Conservation (phyloP, 2,329 filamentous ascomycete genomes). For the Diaporthe nobilis region DNA sequence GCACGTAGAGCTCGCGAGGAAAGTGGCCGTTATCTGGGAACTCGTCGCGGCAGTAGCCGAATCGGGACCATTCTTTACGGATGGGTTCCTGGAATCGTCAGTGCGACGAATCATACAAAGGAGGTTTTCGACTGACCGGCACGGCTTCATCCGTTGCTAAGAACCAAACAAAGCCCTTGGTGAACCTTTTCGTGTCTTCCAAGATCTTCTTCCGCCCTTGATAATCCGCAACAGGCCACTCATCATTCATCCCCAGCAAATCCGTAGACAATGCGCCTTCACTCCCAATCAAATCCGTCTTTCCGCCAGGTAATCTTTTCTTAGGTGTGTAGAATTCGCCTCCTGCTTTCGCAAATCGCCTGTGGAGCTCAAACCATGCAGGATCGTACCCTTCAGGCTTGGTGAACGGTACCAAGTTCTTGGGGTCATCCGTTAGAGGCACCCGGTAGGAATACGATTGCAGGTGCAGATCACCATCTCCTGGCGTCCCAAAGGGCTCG, state of each 20-base stretch:
- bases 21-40: constrained; percentile 48
- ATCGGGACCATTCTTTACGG: constrained; percentile 43
- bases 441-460: constrained; percentile 3
- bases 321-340: background rate
- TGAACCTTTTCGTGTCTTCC: background rate
- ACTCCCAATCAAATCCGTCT: constrained; percentile 6
- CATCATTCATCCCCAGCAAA: background rate
- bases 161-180: constrained; percentile 4
- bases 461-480: background rate
- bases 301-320: background rate
- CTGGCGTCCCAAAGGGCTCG: background rate
- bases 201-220: background rate
- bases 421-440: background rate
- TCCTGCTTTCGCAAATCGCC: background rate
- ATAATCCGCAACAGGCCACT: background rate
- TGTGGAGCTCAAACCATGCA: background rate
- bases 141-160: background rate
- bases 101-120: background rate
- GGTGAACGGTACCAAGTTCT: background rate
- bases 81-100: background rate
- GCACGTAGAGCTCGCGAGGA: constrained; percentile 48
- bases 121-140: background rate
- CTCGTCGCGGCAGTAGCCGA: constrained; percentile 48
- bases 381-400: background rate
- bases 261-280: background rate